Percentiles rank a stretch among this genome's conserved stretches.
Conservation (phyloP, 202 grass and related monocot species). For the Eragrostis tef region DNA sequence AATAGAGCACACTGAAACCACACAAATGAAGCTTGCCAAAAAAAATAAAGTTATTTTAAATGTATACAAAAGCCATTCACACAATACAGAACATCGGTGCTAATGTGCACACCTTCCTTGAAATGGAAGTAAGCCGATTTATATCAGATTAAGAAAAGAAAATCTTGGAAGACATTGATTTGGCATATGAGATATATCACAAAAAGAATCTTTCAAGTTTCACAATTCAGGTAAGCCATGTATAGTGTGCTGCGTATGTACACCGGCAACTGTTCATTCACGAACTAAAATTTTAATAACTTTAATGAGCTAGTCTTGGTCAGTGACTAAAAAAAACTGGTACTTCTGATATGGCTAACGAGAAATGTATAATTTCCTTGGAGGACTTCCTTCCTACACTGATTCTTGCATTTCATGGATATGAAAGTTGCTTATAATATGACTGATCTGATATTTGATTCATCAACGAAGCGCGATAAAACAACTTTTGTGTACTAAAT, state of each 20-base stretch:
- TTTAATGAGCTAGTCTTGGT: not conserved
- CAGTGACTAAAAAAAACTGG: slow-evolving; percentile 3
- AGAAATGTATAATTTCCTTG: slow-evolving; percentile 8
- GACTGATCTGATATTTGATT: not conserved
- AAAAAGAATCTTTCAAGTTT: not conserved
- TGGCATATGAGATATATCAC: slow-evolving; percentile 6
- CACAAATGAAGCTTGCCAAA: not conserved
- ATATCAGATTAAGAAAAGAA: not conserved
- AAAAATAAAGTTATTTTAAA: slow-evolving; percentile 15
- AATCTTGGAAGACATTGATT: not conserved
- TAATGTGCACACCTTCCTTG: slow-evolving; percentile 4
- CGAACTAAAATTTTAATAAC: slow-evolving; percentile 4
- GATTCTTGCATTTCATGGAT: slow-evolving; percentile 28
- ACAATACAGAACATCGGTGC: not conserved
- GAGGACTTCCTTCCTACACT: not conserved
- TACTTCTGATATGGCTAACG: not conserved
- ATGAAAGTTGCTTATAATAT: not conserved
- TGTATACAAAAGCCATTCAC: slow-evolving; percentile 3
- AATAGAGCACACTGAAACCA: slow-evolving; percentile 11
- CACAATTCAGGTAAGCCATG: not conserved
- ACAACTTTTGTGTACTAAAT: not conserved
- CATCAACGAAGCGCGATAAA: not conserved
- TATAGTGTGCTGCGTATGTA: not conserved
- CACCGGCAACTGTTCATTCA: not conserved
- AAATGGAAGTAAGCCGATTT: not conserved